Base-by-base conservation (phyloP, 345 rosid genomes). In the Corymbia maculata region DNA sequence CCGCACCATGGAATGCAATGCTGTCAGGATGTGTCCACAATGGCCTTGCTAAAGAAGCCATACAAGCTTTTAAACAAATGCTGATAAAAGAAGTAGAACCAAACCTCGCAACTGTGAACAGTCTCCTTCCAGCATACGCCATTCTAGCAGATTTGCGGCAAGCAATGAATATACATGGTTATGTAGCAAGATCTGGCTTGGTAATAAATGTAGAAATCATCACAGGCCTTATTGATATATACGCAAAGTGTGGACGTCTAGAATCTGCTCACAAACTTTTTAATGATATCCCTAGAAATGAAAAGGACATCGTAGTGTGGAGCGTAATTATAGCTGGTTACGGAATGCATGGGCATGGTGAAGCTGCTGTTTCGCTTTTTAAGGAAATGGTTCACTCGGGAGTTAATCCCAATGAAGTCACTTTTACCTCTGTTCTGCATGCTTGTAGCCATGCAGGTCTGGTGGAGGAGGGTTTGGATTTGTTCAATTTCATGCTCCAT, bases 1-100 rank as follows among this genome's bases (percentile, higher is more conserved):
- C 96, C 0, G 95, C 89, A 1, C 96, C 94, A 55, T 96, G 99
- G 96, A 96, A 95, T 89, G 98, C 99, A 9, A 88, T 96, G 86
- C 92, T 95, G 12, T 90, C 99, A 21, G 94, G 96, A 92, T 87
- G 85, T 30, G 57, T 86, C 66, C 88, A 45, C 53, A 89, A 86
- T 53, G 79, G 57, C 61, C 88, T 89, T 45, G 86, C 86, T 13
- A 59, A 79, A 80, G 86, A 86, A 89, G 90, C 90, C 52, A 86
- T 89, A 30, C 42, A 86, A n/a, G 64, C 90, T 55, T 89, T 86
- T 86, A 89, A 57, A 50, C 86, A 89, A 53, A 89, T 89, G 90
- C 88, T 89, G 28, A 49, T 47, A 61, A 53, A 89, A 86, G 80
- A 52, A 22, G 86, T 89, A 12, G 90, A 89, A 49, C 86, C 12